These are phyloP conservation scores for Zymoseptoria tritici DNA, from an alignment of 2,329 filamentous ascomycete species.

Conservation along the genomic window DNA sequence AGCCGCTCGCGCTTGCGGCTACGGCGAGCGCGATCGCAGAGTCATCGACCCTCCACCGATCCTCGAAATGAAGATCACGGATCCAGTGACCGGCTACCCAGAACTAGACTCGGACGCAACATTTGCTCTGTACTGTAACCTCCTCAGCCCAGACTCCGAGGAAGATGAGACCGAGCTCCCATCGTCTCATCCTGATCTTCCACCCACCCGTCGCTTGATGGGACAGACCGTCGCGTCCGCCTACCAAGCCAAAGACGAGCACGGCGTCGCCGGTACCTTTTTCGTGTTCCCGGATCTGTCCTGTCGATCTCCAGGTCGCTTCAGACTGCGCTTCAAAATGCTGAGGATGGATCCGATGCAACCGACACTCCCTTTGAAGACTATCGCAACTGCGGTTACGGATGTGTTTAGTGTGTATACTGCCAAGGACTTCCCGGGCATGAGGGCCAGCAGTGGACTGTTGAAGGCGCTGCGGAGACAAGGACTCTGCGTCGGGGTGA, in stretches of 20 bases:
- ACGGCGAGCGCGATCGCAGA: slow-evolving; percentile 72
- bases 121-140: slow-evolving; percentile 59
- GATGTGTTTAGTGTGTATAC: slow-evolving; percentile 73
- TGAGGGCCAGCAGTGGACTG: slow-evolving; percentile 67
- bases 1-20: slow-evolving; percentile 72
- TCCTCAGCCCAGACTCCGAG: slow-evolving; percentile 62
- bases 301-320: slow-evolving; percentile 69
- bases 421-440: slow-evolving; percentile 79
- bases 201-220: slow-evolving; percentile 69
- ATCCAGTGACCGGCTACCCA: slow-evolving; percentile 46
- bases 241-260: slow-evolving; percentile 68
- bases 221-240: slow-evolving; percentile 70
- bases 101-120: slow-evolving; percentile 58
- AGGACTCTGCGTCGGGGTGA: slow-evolving; percentile 76
- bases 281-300: slow-evolving; percentile 81
- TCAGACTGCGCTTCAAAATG: slow-evolving; percentile 65
- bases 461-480: slow-evolving; percentile 70
- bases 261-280: slow-evolving; percentile 67
- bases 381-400: slow-evolving; percentile 51
- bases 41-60: slow-evolving; percentile 81
- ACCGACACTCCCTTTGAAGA: slow-evolving; percentile 44
- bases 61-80: slow-evolving; percentile 61
- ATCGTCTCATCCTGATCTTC: slow-evolving; percentile 44
- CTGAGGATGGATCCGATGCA: slow-evolving; percentile 60
- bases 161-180: slow-evolving; percentile 57